Evolutionary conservation across 768 basidiomycete species (phyloP), one percentile per base, ranked within the genome.

Genomic region (Suillus spraguei): DNA sequence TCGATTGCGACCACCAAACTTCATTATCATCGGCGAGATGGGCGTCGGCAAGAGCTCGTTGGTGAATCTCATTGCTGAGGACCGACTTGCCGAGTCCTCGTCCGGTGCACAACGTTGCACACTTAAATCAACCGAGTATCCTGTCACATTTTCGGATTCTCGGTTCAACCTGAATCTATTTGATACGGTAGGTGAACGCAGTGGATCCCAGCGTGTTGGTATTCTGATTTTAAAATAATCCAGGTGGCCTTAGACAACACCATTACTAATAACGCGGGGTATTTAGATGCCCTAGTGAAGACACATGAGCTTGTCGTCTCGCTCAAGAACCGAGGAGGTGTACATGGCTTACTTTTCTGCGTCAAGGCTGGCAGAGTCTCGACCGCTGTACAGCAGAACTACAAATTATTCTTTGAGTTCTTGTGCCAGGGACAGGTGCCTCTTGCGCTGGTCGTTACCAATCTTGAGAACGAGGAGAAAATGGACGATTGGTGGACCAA

Each of bases 291-390:
- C 5, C 66, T 78, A 50, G 69, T 68, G 44, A 64, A 76, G 42
- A 71, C 75, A 13, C 73, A 77, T 22, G 60, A 52, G 49, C 60
- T 83, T 16, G 66, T 83, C 66, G 68, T 71, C 47, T 65, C 63
- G 1, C 72, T 82, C 28, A 69, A 74, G 28, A 59, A 59, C 33
- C 65, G 65, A 4, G 76, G 70, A 33, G 81, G 82, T 8, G 66
- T 82, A 44, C 77, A 72, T 65, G 74, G 82, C 33, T 75, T 82
- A 24, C 64, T 82, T 38, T 73, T 76, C 53, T 76, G 76, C 66
- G 76, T n/a, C 64, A 75, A 61, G 63, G 62, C 55, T 47, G 70
- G 72, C 35, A 70, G 76, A 66, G 70, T 75, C 60, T 78, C 68
- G 9, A 53, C 41, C 7, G 70, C 64, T 32, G 70, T 65, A 3